Conservation (phyloP, 2,329 filamentous ascomycete genomes). For the Claviceps cyperi region DNA sequence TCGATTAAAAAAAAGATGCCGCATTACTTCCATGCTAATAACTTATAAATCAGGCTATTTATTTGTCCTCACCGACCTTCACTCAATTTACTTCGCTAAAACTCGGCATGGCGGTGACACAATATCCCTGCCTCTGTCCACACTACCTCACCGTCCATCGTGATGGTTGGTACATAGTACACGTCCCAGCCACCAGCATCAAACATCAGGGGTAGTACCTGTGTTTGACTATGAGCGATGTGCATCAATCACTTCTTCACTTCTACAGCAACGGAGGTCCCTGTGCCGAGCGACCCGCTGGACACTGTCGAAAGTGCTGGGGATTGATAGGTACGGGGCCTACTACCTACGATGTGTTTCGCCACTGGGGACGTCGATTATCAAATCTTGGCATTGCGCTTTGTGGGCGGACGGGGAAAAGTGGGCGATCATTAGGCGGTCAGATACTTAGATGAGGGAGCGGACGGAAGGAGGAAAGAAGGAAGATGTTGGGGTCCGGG, state of each 20-base stretch:
- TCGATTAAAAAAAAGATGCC: neutral
- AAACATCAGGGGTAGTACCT: slow-evolving; percentile 42
- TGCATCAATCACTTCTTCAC: slow-evolving; percentile 7
- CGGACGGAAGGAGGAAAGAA: neutral
- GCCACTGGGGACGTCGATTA: neutral
- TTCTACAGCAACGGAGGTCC: neutral
- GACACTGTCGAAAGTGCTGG: slow-evolving; percentile 53
- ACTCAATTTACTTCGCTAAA: neutral
- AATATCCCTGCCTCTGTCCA: slow-evolving; percentile 8
- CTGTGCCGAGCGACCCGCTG: slow-evolving; percentile 8
- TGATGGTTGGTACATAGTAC: slow-evolving; percentile 18
- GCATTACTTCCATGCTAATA: neutral
- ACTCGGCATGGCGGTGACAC: slow-evolving; percentile 9
- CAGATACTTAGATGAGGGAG: neutral
- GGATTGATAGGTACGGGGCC: slow-evolving; percentile 36
- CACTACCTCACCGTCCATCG: slow-evolving; percentile 8
- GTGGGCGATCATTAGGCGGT: neutral
- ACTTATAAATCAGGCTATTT: neutral
- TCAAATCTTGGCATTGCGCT: neutral
- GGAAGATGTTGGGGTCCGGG: slow-evolving; percentile 39
- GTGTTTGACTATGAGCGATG: slow-evolving; percentile 47
- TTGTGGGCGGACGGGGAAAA: neutral
- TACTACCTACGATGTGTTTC: slow-evolving; percentile 31
- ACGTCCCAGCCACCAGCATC: slow-evolving; percentile 54
- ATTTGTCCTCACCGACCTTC: neutral